phyloP scores from a whole-genome alignment of 1,284 basidiomycete genomes.

The Polyporus tsugae region DNA sequence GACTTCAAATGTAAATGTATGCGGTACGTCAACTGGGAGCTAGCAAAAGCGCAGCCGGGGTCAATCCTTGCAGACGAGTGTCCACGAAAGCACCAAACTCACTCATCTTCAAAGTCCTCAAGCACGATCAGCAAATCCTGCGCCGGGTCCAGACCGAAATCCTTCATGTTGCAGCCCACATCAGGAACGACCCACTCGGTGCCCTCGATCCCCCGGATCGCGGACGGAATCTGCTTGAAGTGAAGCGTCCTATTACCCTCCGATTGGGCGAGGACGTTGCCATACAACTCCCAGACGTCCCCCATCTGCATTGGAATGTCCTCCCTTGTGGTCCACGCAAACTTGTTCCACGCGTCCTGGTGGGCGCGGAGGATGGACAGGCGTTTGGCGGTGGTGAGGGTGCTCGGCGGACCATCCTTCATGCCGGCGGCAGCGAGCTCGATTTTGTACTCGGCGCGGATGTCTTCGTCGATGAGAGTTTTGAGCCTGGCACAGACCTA shows the following conservation, averaged over 20 bases:
- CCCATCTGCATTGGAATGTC: constrained; percentile 48
- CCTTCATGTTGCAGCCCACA: constrained; percentile 53
- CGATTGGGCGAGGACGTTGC: constrained; percentile 63
- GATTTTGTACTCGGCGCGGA: constrained; percentile 57
- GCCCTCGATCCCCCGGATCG: constrained; percentile 53
- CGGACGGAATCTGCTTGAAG: constrained; percentile 62
- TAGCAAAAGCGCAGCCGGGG: background rate
- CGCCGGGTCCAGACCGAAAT: constrained; percentile 69
- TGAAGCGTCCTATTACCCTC: constrained; percentile 42
- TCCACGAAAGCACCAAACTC: constrained; percentile 13
- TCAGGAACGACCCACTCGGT: constrained; percentile 56
- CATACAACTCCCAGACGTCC: constrained; percentile 61
- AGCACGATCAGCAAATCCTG: constrained; percentile 67
- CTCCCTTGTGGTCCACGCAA: constrained; percentile 49
- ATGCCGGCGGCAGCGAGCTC: constrained; percentile 59
- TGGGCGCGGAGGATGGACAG: constrained; percentile 52
- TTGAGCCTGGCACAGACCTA: constrained; percentile 58
- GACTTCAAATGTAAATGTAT: constrained; percentile 52
- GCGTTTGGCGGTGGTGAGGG: constrained; percentile 45
- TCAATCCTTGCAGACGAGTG: no score
- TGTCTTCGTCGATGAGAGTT: constrained; percentile 46
- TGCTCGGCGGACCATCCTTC: constrained; percentile 50
- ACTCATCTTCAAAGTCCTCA: constrained; percentile 46
- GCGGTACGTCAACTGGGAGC: constrained; percentile 29
- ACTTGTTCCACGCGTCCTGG: constrained; percentile 55